Evolutionary conservation across 371 early-diverging fungal species (phyloP).

Genomic region (Rhizopus sp.): DNA sequence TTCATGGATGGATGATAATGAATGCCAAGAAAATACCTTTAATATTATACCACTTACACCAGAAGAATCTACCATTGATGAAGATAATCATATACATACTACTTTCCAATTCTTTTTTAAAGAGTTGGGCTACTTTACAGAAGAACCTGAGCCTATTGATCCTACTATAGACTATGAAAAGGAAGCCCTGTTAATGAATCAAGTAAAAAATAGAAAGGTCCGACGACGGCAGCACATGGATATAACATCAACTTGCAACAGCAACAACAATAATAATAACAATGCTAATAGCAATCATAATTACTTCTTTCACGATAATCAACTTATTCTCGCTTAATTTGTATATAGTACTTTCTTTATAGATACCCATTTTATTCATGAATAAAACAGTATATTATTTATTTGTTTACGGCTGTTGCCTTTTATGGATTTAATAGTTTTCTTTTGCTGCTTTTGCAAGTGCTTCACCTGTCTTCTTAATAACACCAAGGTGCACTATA

Average conservation of each 20-base stretch:
- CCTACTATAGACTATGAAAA: constrained; percentile 39
- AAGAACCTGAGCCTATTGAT: constrained; percentile 46
- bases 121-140: constrained; percentile 37
- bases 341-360: too few species aligned
- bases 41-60: constrained; percentile 40
- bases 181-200: constrained; percentile 11
- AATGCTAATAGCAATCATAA: too few species aligned
- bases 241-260: too few species aligned
- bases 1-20: constrained; percentile 41
- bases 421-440: constrained; percentile 33
- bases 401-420: too few species aligned
- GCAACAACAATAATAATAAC: too few species aligned
- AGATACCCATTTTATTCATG: too few species aligned
- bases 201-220: too few species aligned
- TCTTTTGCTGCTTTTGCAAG: constrained; percentile 66
- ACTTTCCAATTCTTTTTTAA: constrained; percentile 34
- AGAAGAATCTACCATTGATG: constrained; percentile 40
- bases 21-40: constrained; percentile 45
- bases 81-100: constrained; percentile 40
- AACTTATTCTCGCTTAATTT: too few species aligned
- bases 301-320: too few species aligned
- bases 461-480: constrained; percentile 53
- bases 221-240: too few species aligned
- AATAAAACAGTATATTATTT: too few species aligned
- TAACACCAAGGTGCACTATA: constrained; percentile 80